phyloP scores from a whole-genome alignment of 768 basidiomycete species.

The Exsudoporus frostii region DNA sequence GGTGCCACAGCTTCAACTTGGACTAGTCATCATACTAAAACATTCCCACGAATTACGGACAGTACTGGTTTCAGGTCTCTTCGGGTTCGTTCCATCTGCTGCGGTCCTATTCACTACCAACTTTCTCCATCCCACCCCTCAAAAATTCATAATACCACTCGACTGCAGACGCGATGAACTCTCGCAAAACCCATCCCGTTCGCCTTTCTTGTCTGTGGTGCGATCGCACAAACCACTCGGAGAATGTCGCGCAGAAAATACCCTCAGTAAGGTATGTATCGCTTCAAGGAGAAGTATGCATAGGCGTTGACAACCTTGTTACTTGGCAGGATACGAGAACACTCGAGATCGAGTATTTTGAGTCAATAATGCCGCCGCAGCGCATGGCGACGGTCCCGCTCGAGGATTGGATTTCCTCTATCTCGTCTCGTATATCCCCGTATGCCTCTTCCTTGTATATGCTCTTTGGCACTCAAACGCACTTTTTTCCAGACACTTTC shows the following conservation, averaged over 20 bases:
- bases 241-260: slow-evolving; percentile 71
- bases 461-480: background rate
- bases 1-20: too few relatives aligned
- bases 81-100: too few relatives aligned
- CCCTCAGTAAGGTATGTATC: slow-evolving; percentile 60
- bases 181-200: slow-evolving; percentile 84
- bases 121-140: too few relatives aligned
- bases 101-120: too few relatives aligned
- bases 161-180: slow-evolving; percentile 92
- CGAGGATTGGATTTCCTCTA: slow-evolving; percentile 81
- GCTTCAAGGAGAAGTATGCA: background rate
- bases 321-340: slow-evolving; percentile 60
- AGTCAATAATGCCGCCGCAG: slow-evolving; percentile 84
- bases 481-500: slow-evolving; percentile 38
- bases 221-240: too few relatives aligned
- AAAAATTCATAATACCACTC: too few relatives aligned
- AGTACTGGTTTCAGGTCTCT: too few relatives aligned
- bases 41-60: too few relatives aligned
- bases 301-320: slow-evolving; percentile 10
- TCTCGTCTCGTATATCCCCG: slow-evolving; percentile 23
- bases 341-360: slow-evolving; percentile 91
- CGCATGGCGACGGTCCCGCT: slow-evolving; percentile 76
- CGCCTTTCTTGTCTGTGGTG: slow-evolving; percentile 84
- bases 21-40: too few relatives aligned
- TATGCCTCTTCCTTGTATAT: background rate